Percentiles rank a stretch among this genome's conserved stretches.
phyloP scores from a whole-genome alignment of 306 rosid species.

The Leucaena leucocephala region DNA sequence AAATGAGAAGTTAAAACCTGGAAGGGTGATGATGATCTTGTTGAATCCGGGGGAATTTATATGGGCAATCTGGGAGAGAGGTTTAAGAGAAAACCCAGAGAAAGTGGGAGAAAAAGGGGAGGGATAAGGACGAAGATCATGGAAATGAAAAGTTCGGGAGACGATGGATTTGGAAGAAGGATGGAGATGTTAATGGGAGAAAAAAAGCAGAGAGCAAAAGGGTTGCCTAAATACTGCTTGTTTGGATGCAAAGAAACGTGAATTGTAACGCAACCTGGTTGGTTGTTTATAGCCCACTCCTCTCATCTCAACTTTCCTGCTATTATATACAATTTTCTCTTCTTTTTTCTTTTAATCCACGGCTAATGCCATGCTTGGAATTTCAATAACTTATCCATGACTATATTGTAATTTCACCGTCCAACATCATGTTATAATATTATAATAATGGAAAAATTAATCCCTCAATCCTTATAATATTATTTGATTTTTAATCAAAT shows the following conservation, averaged over 20 bases:
- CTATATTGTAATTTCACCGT: constrained; percentile 24
- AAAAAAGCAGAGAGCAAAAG: constrained; percentile 47
- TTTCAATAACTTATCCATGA: background rate
- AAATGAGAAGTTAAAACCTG: background rate
- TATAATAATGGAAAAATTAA: background rate
- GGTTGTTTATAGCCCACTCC: constrained; percentile 52
- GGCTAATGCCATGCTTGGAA: constrained; percentile 33
- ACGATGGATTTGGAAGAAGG: background rate
- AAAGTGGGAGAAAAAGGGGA: constrained; percentile 25
- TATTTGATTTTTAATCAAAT: too few relatives aligned
- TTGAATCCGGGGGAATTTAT: constrained; percentile 25
- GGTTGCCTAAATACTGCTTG: constrained; percentile 61
- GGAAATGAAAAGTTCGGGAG: constrained; percentile 35
- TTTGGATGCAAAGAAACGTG: constrained; percentile 72
- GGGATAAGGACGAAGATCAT: constrained; percentile 36
- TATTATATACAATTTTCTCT: constrained; percentile 24
- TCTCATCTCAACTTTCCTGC: constrained; percentile 34
- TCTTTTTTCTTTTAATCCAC: background rate
- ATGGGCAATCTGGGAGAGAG: constrained; percentile 12
- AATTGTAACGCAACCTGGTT: constrained; percentile 67
- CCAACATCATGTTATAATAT: background rate
- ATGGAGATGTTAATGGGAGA: constrained; percentile 34
- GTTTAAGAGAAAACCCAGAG: constrained; percentile 21
- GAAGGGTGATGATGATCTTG: background rate
- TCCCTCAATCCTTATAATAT: too few relatives aligned